Base-by-base conservation (phyloP, 129 eudicot genomes). In the Saussurea involucrata region DNA sequence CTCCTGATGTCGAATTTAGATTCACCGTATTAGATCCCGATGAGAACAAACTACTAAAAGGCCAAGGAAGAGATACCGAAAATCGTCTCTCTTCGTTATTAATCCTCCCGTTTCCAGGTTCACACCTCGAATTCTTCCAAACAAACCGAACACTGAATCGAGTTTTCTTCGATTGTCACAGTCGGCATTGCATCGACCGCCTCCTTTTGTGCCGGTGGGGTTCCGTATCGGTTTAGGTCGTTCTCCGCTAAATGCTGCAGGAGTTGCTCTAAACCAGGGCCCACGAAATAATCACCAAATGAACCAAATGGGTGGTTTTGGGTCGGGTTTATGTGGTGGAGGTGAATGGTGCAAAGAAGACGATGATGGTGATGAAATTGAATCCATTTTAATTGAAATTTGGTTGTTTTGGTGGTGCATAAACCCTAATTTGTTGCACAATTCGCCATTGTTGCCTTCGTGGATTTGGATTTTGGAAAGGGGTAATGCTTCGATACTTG, bases 161-260 rank as follows among this genome's bases (percentile, higher is more conserved):
- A 77, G 22, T 37, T 64, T 57, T 86, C 87, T 46, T 86, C 82
- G 11, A 90, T 67, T 73, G 69, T 79, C 40, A 92, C 92, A 0
- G 74, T 85, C 6, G 94, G 93, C 87, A 92, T 72, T 22, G 90
- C 90, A 76, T 92, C 96, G 10, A 90, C 84, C 0, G 91, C 94
- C 61, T 92, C 92, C 20, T n/a, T n/a, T n/a, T n/a, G n/a, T n/a
- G n/a, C n/a, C n/a, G n/a, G n/a, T n/a, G n/a, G n/a, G n/a, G n/a
- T 90, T 92, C 98, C 98, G 27, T 92, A 88, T 63, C 96, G 85
- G 78, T 90, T 92, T 1, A 94, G 96, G 80, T 90, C 96, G 73
- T 90, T 92, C 74, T 92, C 98, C 0, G 94, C 89, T 82, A 92
- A 87, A 65, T 88, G 94, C 83, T 90, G 96, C 58, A 92, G 78